Percentiles rank a stretch among this genome's conserved stretches.
phyloP scores from a whole-genome alignment of 768 basidiomycete genomes.

The Suillus tomentosus region DNA sequence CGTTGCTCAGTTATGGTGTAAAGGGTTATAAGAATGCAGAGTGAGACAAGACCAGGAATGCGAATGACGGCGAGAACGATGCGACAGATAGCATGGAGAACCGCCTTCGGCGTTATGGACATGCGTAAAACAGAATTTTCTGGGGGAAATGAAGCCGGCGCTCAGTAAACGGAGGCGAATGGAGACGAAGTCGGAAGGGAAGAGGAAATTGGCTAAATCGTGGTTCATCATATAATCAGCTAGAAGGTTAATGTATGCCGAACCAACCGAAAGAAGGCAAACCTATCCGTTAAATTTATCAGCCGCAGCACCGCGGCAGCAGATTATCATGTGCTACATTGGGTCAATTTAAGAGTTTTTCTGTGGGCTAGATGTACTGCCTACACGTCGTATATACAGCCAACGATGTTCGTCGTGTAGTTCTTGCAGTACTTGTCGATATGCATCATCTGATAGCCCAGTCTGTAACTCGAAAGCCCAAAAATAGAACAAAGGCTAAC shows the following conservation, averaged over 20 bases:
- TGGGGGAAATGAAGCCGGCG: neutral
- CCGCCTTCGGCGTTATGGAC: neutral
- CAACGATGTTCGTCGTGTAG: no score
- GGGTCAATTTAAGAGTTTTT: no score
- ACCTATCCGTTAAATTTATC: neutral
- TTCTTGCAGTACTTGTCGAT: no score
- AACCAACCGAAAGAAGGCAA: neutral
- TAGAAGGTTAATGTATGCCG: neutral
- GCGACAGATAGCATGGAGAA: neutral
- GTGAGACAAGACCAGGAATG: conserved; percentile 11
- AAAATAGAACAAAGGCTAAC: no score
- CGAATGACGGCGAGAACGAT: neutral
- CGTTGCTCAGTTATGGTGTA: neutral
- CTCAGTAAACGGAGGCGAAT: neutral
- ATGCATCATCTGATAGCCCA: no score
- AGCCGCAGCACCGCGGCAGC: neutral
- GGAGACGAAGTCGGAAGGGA: neutral
- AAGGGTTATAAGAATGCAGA: neutral
- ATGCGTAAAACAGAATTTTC: neutral
- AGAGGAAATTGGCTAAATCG: neutral
- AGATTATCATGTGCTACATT: no score
- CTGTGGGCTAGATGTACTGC: no score
- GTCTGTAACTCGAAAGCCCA: no score
- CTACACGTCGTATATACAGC: no score
- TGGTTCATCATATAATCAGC: neutral